Base-by-base conservation (phyloP, 163 green algal species). In the Prototheca cutis region DNA sequence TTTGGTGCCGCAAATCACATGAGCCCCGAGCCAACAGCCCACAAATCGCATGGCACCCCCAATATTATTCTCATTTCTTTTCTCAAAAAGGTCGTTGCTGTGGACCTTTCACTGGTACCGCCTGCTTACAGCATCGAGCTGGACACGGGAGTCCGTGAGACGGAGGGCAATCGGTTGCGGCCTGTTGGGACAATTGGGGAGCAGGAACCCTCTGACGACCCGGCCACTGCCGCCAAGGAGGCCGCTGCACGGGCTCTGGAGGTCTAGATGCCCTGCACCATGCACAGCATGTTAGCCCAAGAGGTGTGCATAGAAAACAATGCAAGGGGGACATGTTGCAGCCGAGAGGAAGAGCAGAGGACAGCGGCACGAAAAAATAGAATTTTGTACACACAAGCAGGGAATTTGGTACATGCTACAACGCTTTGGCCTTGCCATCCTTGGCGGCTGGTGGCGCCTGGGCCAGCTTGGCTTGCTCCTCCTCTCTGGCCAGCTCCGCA, bases 141-240 rank as follows among this genome's bases (percentile, higher is more conserved):
- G 10, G 33, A 21, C 19, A 49, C 19, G 6, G 33, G 32, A n/a
- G 39, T 34, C 32, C 53, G 32, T 32, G 32, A 60, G n/a, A 49
- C 53, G 6, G 33, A 48, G 21, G 32, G 32, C 4, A 4, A 31
- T 49, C 32, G 53, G 19, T 28, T 49, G 18, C 32, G 18, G 6
- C 32, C 53, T 15, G 19, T 4, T 13, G 53, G 48, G 32, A 58
- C 54, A 3, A n/a, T n/a, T n/a, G n/a, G n/a, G n/a, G 70, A 75
- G 58, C 53, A 32, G 1, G 18, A 51, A 24, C n/a, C 8, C 34
- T 4, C 10, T 18, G 28, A 32, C 0, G 61, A 80, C 33, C 21
- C 55, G 3, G 49, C 23, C 32, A 80, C 73, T 2, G 73, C 71
- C 55, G 68, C 67, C 29, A 66, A 64, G 24, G 73, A 80, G 58